Evolutionary conservation across 371 early-diverging fungal species (phyloP).

Genomic region (Chytridiales sp.): DNA sequence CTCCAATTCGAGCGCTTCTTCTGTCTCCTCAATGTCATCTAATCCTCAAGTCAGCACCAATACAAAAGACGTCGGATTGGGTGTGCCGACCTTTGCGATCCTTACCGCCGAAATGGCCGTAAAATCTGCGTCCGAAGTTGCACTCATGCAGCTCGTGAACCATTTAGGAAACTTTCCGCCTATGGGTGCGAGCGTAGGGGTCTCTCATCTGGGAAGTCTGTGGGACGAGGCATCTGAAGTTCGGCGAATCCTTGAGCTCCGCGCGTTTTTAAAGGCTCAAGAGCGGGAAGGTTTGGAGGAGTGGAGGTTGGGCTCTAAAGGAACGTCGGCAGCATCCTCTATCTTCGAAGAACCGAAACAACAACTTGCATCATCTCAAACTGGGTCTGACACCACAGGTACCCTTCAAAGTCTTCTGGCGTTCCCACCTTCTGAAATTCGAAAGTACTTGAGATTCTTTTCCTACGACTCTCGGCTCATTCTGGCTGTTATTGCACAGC

Average conservation of each 20-base stretch:
- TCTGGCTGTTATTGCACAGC: constrained; percentile 57
- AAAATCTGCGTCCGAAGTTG: constrained; percentile 73
- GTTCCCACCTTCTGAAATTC: not conserved
- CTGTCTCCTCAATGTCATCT: too few species aligned
- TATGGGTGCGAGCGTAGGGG: constrained; percentile 55
- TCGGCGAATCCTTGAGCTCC: constrained; percentile 30
- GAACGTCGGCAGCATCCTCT: not conserved
- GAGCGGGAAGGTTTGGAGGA: too few species aligned
- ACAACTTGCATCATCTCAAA: not conserved
- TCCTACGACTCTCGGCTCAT: constrained; percentile 65
- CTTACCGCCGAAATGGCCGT: constrained; percentile 53
- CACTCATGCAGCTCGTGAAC: constrained; percentile 67
- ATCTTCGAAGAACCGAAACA: constrained; percentile 2
- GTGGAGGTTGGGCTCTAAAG: too few species aligned
- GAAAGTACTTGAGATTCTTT: constrained; percentile 60
- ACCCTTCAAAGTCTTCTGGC: not conserved
- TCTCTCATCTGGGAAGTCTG: constrained; percentile 54
- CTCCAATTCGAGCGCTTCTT: too few species aligned
- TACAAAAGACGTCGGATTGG: constrained; percentile 40
- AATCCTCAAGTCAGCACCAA: constrained; percentile 21
- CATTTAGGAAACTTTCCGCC: constrained; percentile 69
- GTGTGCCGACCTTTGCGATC: constrained; percentile 49
- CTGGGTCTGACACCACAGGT: not conserved
- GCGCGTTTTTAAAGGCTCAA: constrained; percentile 27
- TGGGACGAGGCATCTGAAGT: constrained; percentile 53